These are phyloP conservation scores for Porphyridium purpureum DNA, from an alignment of 23 red algal genomes.

Conservation along the genomic window DNA sequence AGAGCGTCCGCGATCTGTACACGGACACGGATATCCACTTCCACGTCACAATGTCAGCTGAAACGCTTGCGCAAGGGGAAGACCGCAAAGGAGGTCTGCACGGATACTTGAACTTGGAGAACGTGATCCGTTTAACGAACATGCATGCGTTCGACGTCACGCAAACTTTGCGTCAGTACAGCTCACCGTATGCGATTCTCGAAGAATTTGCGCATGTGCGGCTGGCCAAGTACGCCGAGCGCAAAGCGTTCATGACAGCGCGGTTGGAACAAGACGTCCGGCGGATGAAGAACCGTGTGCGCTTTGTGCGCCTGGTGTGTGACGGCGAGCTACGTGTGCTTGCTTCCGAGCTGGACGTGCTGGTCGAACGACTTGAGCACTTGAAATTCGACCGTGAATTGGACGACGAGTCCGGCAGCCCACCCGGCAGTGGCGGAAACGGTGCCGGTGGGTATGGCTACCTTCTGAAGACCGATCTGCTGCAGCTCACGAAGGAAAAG, in stretches of 20 bases:
- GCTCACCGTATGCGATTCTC: constrained; percentile 2
- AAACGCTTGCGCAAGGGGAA: background rate
- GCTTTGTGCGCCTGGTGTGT: constrained; percentile 1
- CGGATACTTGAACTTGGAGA: background rate
- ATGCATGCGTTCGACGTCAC: background rate
- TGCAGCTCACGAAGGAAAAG: constrained; percentile 12
- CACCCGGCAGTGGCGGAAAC: background rate
- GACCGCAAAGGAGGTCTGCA: background rate
- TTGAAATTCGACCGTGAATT: background rate
- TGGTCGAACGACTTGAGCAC: background rate
- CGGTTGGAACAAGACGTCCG: background rate
- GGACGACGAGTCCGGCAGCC: background rate
- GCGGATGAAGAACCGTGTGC: background rate
- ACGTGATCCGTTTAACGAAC: background rate
- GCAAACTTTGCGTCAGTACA: background rate
- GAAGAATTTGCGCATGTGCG: constrained; percentile 13
- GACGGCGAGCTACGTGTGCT: constrained; percentile 1
- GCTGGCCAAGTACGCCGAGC: constrained; percentile 2
- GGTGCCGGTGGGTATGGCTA: constrained; percentile 5
- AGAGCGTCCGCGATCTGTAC: constrained; percentile 3
- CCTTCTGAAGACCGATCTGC: constrained; percentile 7
- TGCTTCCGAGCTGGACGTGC: background rate
- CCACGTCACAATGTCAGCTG: background rate
- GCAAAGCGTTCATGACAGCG: background rate
- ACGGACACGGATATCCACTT: constrained; percentile 2